Evolutionary conservation across 345 rosid species (phyloP).

Genomic region (Populus tremula): DNA sequence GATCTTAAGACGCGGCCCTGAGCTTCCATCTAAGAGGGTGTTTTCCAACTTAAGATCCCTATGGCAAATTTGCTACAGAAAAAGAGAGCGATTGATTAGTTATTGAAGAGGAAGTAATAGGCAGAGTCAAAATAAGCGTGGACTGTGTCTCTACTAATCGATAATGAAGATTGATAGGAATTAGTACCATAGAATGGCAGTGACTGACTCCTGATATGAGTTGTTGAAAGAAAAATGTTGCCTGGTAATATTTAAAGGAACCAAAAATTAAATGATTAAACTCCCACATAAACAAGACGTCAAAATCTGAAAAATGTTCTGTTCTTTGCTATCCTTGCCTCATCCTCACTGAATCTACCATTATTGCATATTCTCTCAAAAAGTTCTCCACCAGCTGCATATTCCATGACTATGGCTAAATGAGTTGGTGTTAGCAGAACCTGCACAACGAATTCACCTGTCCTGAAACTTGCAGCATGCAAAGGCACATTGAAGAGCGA

Average conservation of each 20-base stretch:
- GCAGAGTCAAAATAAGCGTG: background rate
- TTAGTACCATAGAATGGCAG: slow-evolving; percentile 28
- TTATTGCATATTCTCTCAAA: slow-evolving; percentile 30
- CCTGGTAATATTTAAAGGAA: slow-evolving; percentile 12
- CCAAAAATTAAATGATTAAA: background rate
- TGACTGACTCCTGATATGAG: slow-evolving; percentile 28
- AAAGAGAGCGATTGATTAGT: background rate
- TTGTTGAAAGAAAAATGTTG: slow-evolving; percentile 26
- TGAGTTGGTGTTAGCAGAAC: slow-evolving; percentile 22
- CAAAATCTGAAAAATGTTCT: background rate
- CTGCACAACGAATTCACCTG: slow-evolving; percentile 9
- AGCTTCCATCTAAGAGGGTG: slow-evolving; percentile 21
- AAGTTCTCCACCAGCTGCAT: slow-evolving; percentile 27
- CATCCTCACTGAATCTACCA: slow-evolving; percentile 27
- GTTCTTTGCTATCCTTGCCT: background rate
- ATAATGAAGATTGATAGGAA: background rate
- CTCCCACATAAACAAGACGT: background rate
- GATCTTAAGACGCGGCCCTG: slow-evolving; percentile 22
- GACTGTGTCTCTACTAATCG: background rate
- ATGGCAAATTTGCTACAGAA: slow-evolving; percentile 26
- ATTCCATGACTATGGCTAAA: slow-evolving; percentile 32
- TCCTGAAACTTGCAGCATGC: background rate
- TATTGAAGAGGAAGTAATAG: too few relatives aligned
- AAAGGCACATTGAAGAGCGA: background rate
- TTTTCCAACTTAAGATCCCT: slow-evolving; percentile 30